These are phyloP conservation scores for Gaertneriomyces sp. DNA, from an alignment of 192 early-diverging fungal genomes.

Conservation along the genomic window DNA sequence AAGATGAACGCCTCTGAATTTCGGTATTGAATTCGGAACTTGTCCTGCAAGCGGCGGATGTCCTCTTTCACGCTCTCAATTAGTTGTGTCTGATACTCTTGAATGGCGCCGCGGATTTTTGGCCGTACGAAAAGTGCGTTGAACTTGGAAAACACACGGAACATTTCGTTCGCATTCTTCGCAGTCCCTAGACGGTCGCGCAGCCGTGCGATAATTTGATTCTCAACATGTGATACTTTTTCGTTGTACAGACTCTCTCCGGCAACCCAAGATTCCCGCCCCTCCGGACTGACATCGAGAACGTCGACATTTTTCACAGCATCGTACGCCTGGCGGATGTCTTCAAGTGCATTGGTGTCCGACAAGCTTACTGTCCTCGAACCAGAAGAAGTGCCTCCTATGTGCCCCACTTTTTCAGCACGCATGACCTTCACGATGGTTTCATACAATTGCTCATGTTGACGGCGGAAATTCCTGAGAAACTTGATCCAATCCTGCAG, in stretches of 20 bases:
- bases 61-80: slow-evolving; percentile 99
- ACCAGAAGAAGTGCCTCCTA: slow-evolving; percentile 27
- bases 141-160: slow-evolving; percentile 99
- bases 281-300: slow-evolving; percentile 88
- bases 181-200: slow-evolving; percentile 92
- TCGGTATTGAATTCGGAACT: slow-evolving; percentile 88
- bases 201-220: slow-evolving; percentile 91
- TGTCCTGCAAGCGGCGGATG: slow-evolving; percentile 89
- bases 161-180: slow-evolving; percentile 98
- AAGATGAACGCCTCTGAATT: slow-evolving; percentile 84
- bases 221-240: slow-evolving; percentile 90
- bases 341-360: slow-evolving; percentile 77
- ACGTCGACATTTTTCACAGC: slow-evolving; percentile 90
- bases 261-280: slow-evolving; percentile 87
- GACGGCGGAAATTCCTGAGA: slow-evolving; percentile 86
- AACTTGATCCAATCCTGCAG: slow-evolving; percentile 92
- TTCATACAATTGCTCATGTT: slow-evolving; percentile 96
- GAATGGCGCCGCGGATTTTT: slow-evolving; percentile 99
- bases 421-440: slow-evolving; percentile 93
- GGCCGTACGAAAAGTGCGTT: slow-evolving; percentile 98
- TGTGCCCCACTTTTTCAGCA: slow-evolving; percentile 45
- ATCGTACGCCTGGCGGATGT: slow-evolving; percentile 88
- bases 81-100: slow-evolving; percentile 98
- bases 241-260: slow-evolving; percentile 93
- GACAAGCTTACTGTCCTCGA: slow-evolving; percentile 55